Evolutionary conservation across 202 grass and related monocot genomes (phyloP).

Genomic region (Zizania palustris): DNA sequence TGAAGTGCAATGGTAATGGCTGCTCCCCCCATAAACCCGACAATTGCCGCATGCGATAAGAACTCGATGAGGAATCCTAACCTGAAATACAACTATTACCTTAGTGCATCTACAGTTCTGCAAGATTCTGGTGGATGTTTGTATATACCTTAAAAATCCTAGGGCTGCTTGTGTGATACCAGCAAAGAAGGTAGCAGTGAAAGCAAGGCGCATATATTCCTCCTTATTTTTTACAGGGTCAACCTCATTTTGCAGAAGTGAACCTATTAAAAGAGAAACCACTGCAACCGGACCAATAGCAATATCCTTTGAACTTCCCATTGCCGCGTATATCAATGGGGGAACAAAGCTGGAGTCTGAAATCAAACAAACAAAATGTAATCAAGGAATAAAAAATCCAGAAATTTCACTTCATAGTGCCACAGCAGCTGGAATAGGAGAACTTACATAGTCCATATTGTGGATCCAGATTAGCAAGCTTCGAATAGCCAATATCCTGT

Average conservation of each 20-base stretch:
- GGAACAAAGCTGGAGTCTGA: slow-evolving; percentile 92
- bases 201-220: slow-evolving; percentile 75
- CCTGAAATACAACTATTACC: slow-evolving; percentile 47
- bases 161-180: slow-evolving; percentile 94
- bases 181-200: slow-evolving; percentile 97
- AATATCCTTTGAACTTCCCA: slow-evolving; percentile 97
- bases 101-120: neutral
- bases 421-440: neutral
- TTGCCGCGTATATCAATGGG: slow-evolving; percentile 85
- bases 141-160: slow-evolving; percentile 79
- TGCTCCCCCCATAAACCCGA: slow-evolving; percentile 95
- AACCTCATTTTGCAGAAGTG: slow-evolving; percentile 76
- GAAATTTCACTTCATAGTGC: neutral
- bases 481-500: slow-evolving; percentile 95
- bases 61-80: slow-evolving; percentile 96
- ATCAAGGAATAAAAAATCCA: slow-evolving; percentile 8
- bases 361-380: slow-evolving; percentile 38
- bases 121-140: neutral
- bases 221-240: slow-evolving; percentile 65
- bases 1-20: slow-evolving; percentile 95
- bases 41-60: slow-evolving; percentile 94
- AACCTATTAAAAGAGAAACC: slow-evolving; percentile 87
- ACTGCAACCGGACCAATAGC: slow-evolving; percentile 94
- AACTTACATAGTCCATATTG: slow-evolving; percentile 90
- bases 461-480: slow-evolving; percentile 86